Conservation (phyloP, 1,284 basidiomycete genomes). For the Violaceomyces palustris region DNA sequence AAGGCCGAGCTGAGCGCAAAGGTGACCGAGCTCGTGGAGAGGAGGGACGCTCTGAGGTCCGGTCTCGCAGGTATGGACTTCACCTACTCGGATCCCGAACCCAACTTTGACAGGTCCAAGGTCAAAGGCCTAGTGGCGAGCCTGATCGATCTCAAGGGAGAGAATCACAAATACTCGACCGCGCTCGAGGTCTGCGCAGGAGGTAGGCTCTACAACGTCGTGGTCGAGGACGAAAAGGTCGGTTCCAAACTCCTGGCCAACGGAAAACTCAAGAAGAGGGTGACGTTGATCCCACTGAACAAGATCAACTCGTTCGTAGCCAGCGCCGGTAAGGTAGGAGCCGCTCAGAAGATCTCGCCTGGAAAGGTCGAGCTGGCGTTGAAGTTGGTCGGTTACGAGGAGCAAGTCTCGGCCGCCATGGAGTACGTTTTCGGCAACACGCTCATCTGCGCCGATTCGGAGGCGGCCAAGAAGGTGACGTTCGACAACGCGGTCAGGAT, state of each 20-base stretch:
- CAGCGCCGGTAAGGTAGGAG: constrained; percentile 68
- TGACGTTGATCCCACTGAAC: constrained; percentile 89
- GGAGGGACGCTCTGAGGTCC: constrained; percentile 68
- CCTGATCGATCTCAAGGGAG: constrained; percentile 68
- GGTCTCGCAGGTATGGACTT: constrained; percentile 74
- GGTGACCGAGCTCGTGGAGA: constrained; percentile 64
- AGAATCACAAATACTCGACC: constrained; percentile 67
- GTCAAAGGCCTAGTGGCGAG: constrained; percentile 72
- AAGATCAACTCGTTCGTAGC: constrained; percentile 76
- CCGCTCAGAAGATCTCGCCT: constrained; percentile 67
- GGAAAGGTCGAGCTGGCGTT: constrained; percentile 82
- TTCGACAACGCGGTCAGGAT: constrained; percentile 71
- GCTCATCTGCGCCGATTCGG: constrained; percentile 83
- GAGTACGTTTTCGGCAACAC: constrained; percentile 90
- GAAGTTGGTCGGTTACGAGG: constrained; percentile 76
- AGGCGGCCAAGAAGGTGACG: constrained; percentile 81
- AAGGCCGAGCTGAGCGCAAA: constrained; percentile 61
- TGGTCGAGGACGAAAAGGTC: constrained; percentile 79
- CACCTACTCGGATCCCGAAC: constrained; percentile 71
- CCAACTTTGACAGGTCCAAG: constrained; percentile 75
- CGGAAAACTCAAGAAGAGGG: constrained; percentile 78
- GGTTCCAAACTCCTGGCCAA: constrained; percentile 79
- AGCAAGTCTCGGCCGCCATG: constrained; percentile 83
- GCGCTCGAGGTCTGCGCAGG: constrained; percentile 93
- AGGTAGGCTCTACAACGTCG: constrained; percentile 76